Conservation (phyloP, 164 flowering plant genomes). For the Vitis riparia region DNA sequence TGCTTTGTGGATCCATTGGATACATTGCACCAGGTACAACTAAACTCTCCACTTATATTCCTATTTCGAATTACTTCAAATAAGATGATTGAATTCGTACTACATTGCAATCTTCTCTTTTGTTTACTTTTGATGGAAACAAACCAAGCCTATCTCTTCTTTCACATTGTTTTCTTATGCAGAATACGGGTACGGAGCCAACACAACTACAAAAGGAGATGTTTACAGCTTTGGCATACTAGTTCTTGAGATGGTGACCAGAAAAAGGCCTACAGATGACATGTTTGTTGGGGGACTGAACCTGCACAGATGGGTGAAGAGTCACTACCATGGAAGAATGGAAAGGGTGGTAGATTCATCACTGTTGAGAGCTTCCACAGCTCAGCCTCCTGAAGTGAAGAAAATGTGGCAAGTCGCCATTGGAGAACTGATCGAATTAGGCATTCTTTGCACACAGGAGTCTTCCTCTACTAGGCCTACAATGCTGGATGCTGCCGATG, state of each 20-base stretch:
- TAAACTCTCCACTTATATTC: background rate
- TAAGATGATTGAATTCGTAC: too few species aligned
- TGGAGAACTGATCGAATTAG: slow-evolving; percentile 42
- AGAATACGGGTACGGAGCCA: slow-evolving; percentile 51
- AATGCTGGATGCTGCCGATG: slow-evolving; percentile 60
- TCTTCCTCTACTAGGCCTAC: slow-evolving; percentile 48
- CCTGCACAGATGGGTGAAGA: slow-evolving; percentile 52
- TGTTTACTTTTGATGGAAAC: background rate
- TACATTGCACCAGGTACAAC: slow-evolving; percentile 55
- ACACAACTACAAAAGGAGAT: slow-evolving; percentile 47
- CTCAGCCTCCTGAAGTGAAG: slow-evolving; percentile 29
- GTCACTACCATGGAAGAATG: slow-evolving; percentile 31
- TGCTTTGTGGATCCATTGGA: slow-evolving; percentile 43
- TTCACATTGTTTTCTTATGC: slow-evolving; percentile 2
- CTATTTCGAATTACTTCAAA: background rate
- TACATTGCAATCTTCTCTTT: background rate
- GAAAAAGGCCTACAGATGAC: slow-evolving; percentile 55
- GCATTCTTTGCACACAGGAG: slow-evolving; percentile 46
- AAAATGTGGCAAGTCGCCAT: slow-evolving; percentile 45
- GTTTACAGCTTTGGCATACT: slow-evolving; percentile 63
- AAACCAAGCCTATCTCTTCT: too few species aligned
- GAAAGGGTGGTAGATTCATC: slow-evolving; percentile 39
- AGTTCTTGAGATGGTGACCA: slow-evolving; percentile 58
- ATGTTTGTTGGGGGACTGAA: slow-evolving; percentile 42
- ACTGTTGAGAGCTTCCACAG: slow-evolving; percentile 25